Evolutionary conservation across 2,329 filamentous ascomycete species (phyloP).

Genomic region (Parastagonospora nodorum): DNA sequence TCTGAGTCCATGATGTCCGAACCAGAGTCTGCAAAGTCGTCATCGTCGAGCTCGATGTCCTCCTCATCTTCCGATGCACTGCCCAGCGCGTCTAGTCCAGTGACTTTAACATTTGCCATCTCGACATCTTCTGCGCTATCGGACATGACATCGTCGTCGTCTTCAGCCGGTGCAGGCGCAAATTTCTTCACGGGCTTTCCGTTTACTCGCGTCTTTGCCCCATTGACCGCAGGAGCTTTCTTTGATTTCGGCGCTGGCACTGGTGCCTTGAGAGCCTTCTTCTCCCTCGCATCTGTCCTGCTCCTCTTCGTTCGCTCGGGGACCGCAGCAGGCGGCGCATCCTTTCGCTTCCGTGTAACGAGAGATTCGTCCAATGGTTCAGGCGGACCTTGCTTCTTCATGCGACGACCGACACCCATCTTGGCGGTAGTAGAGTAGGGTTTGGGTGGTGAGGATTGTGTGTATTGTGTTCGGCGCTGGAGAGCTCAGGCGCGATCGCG

Average conservation of each 20-base stretch:
- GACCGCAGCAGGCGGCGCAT: conserved; percentile 62
- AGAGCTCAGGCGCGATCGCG: conserved; percentile 15
- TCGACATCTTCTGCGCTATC: conserved; percentile 32
- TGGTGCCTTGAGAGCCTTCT: conserved; percentile 15
- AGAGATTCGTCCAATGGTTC: conserved; percentile 76
- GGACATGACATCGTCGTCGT: conserved; percentile 44
- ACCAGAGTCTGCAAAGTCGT: conserved; percentile 49
- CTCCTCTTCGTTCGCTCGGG: conserved; percentile 63
- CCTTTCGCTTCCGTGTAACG: conserved; percentile 85
- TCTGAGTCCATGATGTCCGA: conserved; percentile 68
- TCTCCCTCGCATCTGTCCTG: conserved; percentile 50
- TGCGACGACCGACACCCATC: conserved; percentile 89
- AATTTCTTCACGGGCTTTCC: conserved; percentile 42
- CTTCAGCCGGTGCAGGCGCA: conserved; percentile 33
- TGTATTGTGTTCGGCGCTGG: conserved; percentile 7
- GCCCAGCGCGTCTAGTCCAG: conserved; percentile 47
- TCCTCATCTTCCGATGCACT: conserved; percentile 45
- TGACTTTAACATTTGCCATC: conserved; percentile 39
- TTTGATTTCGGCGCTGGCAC: conserved; percentile 30
- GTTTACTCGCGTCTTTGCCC: conserved; percentile 25
- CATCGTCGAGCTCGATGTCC: conserved; percentile 45
- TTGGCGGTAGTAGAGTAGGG: conserved; percentile 12
- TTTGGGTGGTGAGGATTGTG: not conserved
- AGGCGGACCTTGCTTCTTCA: conserved; percentile 93
- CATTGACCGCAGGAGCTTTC: conserved; percentile 50